Conservation (phyloP, 2,329 filamentous ascomycete species). For the Cladophialophora bantiana region DNA sequence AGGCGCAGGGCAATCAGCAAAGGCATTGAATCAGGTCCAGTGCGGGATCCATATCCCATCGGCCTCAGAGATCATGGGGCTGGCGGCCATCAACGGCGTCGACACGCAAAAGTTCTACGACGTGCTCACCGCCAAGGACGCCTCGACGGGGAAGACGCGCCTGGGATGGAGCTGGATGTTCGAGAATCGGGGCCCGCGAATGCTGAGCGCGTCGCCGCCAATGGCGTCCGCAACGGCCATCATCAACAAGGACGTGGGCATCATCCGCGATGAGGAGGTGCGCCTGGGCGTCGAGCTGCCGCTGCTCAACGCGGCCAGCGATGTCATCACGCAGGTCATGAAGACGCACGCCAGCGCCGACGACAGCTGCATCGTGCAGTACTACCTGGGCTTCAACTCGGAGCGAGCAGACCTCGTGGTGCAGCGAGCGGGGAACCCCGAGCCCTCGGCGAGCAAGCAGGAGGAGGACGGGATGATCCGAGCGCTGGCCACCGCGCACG, state of each 20-base stretch:
- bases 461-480: conserved; percentile 20
- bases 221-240: conserved; percentile 66
- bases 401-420: conserved; percentile 30
- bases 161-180: conserved; percentile 68
- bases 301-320: conserved; percentile 37
- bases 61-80: conserved; percentile 66
- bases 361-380: conserved; percentile 39
- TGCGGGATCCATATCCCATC: conserved; percentile 69
- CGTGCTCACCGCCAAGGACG: conserved; percentile 45
- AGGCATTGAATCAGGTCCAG: conserved; percentile 70
- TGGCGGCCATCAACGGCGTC: conserved; percentile 64
- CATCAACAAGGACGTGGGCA: conserved; percentile 63
- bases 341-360: conserved; percentile 37
- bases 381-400: conserved; percentile 38
- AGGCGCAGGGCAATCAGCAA: conserved; percentile 67
- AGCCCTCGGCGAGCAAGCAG: conserved; percentile 19
- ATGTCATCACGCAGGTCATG: conserved; percentile 36
- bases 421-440: conserved; percentile 29
- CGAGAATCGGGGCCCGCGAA: conserved; percentile 64
- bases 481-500: conserved; percentile 34
- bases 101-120: conserved; percentile 55
- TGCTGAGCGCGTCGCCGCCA: conserved; percentile 62
- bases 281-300: conserved; percentile 37
- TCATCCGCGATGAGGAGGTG: conserved; percentile 39
- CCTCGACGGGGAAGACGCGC: conserved; percentile 43